phyloP scores from a whole-genome alignment of 1,139 yeast species.

The Nadsonia starkeyi-henricii region DNA sequence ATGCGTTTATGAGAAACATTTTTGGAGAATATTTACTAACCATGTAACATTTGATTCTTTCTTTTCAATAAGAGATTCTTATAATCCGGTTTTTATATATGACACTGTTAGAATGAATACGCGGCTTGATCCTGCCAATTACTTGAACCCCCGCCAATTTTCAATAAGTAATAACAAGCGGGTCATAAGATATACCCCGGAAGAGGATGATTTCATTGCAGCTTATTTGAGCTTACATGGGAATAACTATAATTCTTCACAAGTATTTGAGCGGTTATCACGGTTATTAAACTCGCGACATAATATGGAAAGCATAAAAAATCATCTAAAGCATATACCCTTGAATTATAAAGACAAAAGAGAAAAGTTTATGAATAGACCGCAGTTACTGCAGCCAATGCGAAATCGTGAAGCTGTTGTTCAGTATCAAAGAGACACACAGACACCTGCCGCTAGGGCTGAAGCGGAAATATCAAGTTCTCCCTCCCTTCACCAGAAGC shows the following conservation, averaged over 20 bases:
- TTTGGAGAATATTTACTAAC: neutral
- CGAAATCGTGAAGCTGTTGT: neutral
- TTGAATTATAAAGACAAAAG: neutral
- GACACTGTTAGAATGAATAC: neutral
- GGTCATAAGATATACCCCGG: neutral
- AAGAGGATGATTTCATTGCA: neutral
- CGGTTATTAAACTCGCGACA: neutral
- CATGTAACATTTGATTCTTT: neutral
- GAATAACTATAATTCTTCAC: no score
- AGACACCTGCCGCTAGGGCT: no score
- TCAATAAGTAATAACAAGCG: neutral
- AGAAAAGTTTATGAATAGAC: neutral
- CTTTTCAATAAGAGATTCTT: neutral
- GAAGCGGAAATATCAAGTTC: no score
- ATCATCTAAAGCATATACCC: neutral
- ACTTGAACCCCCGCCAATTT: neutral
- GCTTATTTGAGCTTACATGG: neutral
- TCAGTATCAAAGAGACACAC: neutral
- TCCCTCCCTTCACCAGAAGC: no score
- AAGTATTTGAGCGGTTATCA: neutral
- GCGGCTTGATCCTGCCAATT: neutral
- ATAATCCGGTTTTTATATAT: neutral
- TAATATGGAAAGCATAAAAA: neutral
- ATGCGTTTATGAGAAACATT: neutral
- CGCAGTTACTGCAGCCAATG: neutral